A percentile compares a stretch with the other conserved stretches of the same genome.
These are phyloP conservation scores for Lantana camara DNA, from an alignment of 257 asterid genomes.

Conservation along the genomic window DNA sequence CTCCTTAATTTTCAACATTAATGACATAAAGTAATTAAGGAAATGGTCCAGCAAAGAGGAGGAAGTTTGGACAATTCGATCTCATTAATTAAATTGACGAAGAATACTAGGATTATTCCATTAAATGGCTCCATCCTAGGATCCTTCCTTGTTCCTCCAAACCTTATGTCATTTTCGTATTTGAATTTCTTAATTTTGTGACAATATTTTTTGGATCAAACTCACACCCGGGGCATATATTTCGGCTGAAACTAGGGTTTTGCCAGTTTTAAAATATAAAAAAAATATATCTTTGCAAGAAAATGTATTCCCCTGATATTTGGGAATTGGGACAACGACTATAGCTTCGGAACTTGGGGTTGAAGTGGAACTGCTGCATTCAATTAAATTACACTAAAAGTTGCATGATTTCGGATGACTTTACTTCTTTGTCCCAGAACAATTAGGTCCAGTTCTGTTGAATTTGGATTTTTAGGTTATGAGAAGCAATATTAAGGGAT, in stretches of 20 bases:
- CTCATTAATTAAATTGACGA: too few species aligned
- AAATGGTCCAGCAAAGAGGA: too few species aligned
- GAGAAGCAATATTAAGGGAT: not conserved
- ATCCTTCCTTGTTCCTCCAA: slow-evolving; percentile 33
- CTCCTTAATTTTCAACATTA: too few species aligned
- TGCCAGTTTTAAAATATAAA: slow-evolving; percentile 10
- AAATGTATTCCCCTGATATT: slow-evolving; percentile 27
- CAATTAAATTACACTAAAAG: not conserved
- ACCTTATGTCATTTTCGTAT: slow-evolving; percentile 27
- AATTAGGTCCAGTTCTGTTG: not conserved
- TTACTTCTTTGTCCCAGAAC: not conserved
- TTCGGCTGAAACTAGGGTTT: slow-evolving; percentile 12
- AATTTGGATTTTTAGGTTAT: not conserved
- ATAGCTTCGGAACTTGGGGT: slow-evolving; percentile 26
- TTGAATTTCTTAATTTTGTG: not conserved
- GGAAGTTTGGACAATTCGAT: too few species aligned
- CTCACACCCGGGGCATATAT: slow-evolving; percentile 3
- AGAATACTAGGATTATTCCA: slow-evolving; percentile 12
- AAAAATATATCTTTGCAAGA: not conserved
- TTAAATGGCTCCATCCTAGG: slow-evolving; percentile 36
- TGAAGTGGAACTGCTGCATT: not conserved
- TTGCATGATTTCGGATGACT: slow-evolving; percentile 12
- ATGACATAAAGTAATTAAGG: too few species aligned
- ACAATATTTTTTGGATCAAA: not conserved
- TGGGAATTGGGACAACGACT: slow-evolving; percentile 31